Evolutionary conservation across 805 yeast species (phyloP).

Genomic region (Phaffomyces opuntiae): DNA sequence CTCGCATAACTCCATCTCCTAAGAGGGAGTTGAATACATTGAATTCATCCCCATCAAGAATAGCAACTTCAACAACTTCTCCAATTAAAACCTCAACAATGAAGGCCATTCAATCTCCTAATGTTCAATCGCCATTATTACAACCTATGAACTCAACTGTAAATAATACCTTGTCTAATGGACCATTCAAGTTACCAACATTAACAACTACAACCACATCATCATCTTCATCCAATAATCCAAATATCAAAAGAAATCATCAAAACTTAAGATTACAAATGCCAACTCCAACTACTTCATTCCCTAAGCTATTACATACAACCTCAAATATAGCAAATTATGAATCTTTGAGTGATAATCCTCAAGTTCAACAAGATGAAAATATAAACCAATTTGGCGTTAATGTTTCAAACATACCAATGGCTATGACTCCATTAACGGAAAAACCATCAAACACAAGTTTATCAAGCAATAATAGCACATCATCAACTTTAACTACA

Average conservation of each 20-base stretch:
- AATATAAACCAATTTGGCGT: slow-evolving; percentile 65
- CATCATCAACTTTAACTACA: neutral
- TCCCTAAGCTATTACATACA: slow-evolving; percentile 24
- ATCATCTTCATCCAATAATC: neutral
- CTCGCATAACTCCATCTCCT: slow-evolving; percentile 41
- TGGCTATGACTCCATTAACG: slow-evolving; percentile 77
- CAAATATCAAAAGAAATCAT: slow-evolving; percentile 31
- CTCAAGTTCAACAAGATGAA: slow-evolving; percentile 22
- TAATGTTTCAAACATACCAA: slow-evolving; percentile 43
- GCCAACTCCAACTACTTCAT: slow-evolving; percentile 57
- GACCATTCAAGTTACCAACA: neutral
- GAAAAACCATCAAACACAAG: slow-evolving; percentile 35
- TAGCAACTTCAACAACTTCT: slow-evolving; percentile 16
- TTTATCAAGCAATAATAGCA: neutral
- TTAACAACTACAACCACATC: neutral
- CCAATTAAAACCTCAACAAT: slow-evolving; percentile 27
- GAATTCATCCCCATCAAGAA: neutral
- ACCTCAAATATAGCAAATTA: slow-evolving; percentile 26
- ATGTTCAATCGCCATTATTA: slow-evolving; percentile 21
- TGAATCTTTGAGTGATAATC: slow-evolving; percentile 1
- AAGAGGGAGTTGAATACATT: slow-evolving; percentile 19
- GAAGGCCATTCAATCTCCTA: slow-evolving; percentile 25
- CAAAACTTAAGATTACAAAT: slow-evolving; percentile 61
- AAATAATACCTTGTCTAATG: neutral
- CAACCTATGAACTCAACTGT: slow-evolving; percentile 26